Conservation (phyloP, 345 rosid species). For the Stellera chamaejasme region DNA sequence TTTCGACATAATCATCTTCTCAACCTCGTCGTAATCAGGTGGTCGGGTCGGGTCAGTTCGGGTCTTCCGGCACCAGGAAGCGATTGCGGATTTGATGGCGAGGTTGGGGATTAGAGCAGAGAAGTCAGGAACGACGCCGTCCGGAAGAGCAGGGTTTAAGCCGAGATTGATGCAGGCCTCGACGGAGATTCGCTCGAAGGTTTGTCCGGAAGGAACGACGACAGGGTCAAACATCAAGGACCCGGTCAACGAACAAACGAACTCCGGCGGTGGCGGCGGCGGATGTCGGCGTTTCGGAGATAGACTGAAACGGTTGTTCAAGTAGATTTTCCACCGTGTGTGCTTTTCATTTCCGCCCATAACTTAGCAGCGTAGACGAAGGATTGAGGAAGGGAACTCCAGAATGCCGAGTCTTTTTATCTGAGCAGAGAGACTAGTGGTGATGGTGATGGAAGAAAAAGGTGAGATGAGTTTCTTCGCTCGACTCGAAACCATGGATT, state of each 20-base stretch:
- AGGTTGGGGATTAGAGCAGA: conserved; percentile 52
- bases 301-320: conserved; percentile 28
- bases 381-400: not conserved
- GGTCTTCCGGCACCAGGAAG: conserved; percentile 46
- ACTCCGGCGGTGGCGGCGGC: conserved; percentile 48
- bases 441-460: too few relatives aligned
- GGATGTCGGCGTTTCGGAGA: conserved; percentile 13
- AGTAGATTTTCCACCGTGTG: conserved; percentile 51
- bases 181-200: conserved; percentile 63
- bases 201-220: conserved; percentile 77
- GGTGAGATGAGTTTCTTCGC: too few relatives aligned
- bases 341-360: conserved; percentile 63
- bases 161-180: conserved; percentile 49
- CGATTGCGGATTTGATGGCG: conserved; percentile 56
- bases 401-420: too few relatives aligned
- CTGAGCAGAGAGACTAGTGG: too few relatives aligned
- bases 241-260: conserved; percentile 60
- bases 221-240: conserved; percentile 77
- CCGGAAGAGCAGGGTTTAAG: conserved; percentile 39
- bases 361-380: not conserved
- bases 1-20: conserved; percentile 30
- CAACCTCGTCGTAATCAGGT: conserved; percentile 43
- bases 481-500: too few relatives aligned
- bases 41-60: conserved; percentile 27
- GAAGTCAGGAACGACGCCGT: conserved; percentile 54